These are phyloP conservation scores for Mucor saturninus DNA, from an alignment of 371 early-diverging fungal genomes.

Conservation along the genomic window DNA sequence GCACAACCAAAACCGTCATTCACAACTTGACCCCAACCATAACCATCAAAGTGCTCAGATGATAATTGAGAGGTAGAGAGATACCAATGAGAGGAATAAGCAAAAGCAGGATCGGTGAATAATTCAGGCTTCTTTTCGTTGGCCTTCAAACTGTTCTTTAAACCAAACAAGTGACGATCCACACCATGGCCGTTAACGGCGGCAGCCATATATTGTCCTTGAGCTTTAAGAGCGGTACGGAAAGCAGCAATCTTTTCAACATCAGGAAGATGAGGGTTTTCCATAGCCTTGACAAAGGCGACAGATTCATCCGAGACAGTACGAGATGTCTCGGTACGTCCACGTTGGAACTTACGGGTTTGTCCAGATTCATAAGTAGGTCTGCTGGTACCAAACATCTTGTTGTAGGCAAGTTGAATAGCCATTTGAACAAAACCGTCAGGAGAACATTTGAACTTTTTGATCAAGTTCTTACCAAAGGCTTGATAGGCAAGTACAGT, in stretches of 20 bases:
- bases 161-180: conserved; percentile 90
- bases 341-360: conserved; percentile 88
- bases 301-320: conserved; percentile 80
- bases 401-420: conserved; percentile 94
- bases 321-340: conserved; percentile 96
- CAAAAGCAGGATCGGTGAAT: conserved; percentile 84
- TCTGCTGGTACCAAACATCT: conserved; percentile 75
- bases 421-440: conserved; percentile 96
- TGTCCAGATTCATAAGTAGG: conserved; percentile 95
- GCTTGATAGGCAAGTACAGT: conserved; percentile 80
- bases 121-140: conserved; percentile 81
- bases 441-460: conserved; percentile 85
- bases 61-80: conserved; percentile 93
- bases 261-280: conserved; percentile 56
- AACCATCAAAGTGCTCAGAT: conserved; percentile 87
- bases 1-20: conserved; percentile 94
- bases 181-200: conserved; percentile 86
- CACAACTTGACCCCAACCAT: conserved; percentile 98
- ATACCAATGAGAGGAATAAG: conserved; percentile 89
- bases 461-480: conserved; percentile 93
- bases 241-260: conserved; percentile 71
- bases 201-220: conserved; percentile 81
- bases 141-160: conserved; percentile 58
- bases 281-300: conserved; percentile 89
- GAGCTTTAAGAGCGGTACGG: conserved; percentile 75